Base-by-base conservation (phyloP, 345 rosid genomes). In the Anastatica hierochuntica region DNA sequence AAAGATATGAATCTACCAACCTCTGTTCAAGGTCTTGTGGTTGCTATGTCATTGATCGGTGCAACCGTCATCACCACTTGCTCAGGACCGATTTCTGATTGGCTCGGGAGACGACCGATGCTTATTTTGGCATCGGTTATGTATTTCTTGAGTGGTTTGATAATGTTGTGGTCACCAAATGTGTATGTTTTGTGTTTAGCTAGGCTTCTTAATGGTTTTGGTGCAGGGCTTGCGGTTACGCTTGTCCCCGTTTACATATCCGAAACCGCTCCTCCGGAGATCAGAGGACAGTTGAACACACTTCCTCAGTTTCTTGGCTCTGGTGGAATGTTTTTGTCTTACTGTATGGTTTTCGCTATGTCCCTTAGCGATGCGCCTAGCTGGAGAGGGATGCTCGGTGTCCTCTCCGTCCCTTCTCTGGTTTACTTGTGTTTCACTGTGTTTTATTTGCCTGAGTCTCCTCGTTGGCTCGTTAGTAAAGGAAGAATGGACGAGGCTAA, bases 401-500 rank as follows among this genome's bases (percentile, higher is more conserved):
- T 92, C 64, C 88, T 92, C 49, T 83, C 96, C 0, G 77, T 92
- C 49, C 96, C 95, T 24, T 83, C 98, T 3, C 60, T 88, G 6
- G 14, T 85, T 5, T 92, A 83, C 36, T 65, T 92, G 72, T 72
- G 58, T 18, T 63, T 88, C 33, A 65, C 85, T 0, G 79, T 92
- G 60, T 79, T 92, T 68, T 92, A 76, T 74, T 68, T 92, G 82
- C 98, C 98, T 2, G 98, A 92, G 72, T 88, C 98, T 39, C 98
- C 98, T 70, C 83, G 98, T 68, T 92, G 98, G 97, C 78, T 92
- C 42, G 95, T 92, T 63, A 92, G 98, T 63, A 92, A 88, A 79
- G 98, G 98, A 45, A 85, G 47, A 67, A 88, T 88, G 98, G 52
- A 65, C 0, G 94, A 92, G 71, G 98, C 98, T 10, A 83, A 81